These are phyloP conservation scores for Coniferiporia sulphurascens DNA, from an alignment of 1,284 basidiomycete species.

Conservation along the genomic window DNA sequence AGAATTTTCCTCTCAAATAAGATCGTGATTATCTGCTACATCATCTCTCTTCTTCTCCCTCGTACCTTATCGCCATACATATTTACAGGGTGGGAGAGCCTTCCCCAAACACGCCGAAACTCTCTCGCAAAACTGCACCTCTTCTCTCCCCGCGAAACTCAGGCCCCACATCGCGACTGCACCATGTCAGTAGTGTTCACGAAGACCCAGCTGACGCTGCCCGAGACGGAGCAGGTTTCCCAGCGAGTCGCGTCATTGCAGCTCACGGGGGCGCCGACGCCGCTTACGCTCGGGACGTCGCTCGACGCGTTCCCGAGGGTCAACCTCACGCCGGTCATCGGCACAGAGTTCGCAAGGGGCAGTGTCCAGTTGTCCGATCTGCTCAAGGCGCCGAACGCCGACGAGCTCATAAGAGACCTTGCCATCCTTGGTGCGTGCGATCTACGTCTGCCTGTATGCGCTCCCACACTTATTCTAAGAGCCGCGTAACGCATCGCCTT, in stretches of 20 bases:
- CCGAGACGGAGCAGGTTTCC: constrained; percentile 10
- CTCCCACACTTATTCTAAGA: background rate
- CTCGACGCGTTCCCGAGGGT: constrained; percentile 10
- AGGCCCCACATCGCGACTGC: too few species aligned
- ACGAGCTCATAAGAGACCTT: constrained; percentile 41
- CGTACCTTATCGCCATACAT: background rate
- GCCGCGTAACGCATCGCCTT: background rate
- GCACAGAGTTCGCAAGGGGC: constrained; percentile 33
- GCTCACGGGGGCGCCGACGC: constrained; percentile 11
- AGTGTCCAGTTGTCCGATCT: constrained; percentile 36
- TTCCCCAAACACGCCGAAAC: too few species aligned
- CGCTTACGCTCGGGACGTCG: constrained; percentile 13
- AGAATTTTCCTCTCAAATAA: background rate
- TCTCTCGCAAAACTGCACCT: too few species aligned
- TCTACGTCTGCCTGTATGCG: background rate
- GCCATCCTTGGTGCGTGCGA: constrained; percentile 37
- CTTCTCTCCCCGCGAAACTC: too few species aligned
- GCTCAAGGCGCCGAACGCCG: constrained; percentile 34
- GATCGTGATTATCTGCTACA: background rate
- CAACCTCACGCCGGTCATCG: constrained; percentile 33
- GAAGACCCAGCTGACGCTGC: constrained; percentile 8
- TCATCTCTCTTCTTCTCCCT: background rate
- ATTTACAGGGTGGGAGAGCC: too few species aligned
- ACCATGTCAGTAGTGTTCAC: constrained; percentile 4
- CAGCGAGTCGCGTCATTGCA: constrained; percentile 7